Conservation (phyloP, 306 rosid species). For the Acacia crassicarpa region DNA sequence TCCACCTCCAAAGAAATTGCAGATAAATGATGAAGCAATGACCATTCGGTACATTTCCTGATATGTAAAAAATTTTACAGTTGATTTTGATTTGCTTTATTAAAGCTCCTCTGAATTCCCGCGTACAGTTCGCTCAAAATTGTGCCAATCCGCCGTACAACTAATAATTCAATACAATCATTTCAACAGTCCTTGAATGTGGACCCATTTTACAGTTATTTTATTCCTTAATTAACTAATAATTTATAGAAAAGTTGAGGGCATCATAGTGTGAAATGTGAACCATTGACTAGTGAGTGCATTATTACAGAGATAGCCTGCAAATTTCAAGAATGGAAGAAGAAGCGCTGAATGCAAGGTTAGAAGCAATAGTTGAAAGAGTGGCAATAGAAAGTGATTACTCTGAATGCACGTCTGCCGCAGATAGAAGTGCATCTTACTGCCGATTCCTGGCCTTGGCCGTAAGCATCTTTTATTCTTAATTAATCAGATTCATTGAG, state of each 20-base stretch:
- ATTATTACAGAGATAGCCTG: conserved; percentile 63
- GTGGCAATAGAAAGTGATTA: conserved; percentile 30
- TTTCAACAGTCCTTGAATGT: conserved; percentile 18
- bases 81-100: conserved; percentile 18
- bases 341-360: conserved; percentile 35
- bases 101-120: conserved; percentile 21
- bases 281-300: background rate
- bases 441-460: conserved; percentile 77
- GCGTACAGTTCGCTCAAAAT: conserved; percentile 37
- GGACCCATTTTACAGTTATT: background rate
- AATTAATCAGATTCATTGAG: background rate
- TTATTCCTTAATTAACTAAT: background rate
- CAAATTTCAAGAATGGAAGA: conserved; percentile 61
- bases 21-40: conserved; percentile 57
- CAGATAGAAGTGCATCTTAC: conserved; percentile 63
- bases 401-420: conserved; percentile 57
- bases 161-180: conserved; percentile 17
- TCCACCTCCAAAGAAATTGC: conserved; percentile 62
- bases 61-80: background rate
- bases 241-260: background rate
- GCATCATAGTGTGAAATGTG: background rate
- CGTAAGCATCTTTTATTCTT: conserved; percentile 49
- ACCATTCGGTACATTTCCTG: conserved; percentile 61
- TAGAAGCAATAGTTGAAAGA: conserved; percentile 35
- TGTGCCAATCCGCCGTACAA: conserved; percentile 19